Evolutionary conservation across 192 early-diverging fungal genomes (phyloP).

Genomic region (Piromyces sp.): DNA sequence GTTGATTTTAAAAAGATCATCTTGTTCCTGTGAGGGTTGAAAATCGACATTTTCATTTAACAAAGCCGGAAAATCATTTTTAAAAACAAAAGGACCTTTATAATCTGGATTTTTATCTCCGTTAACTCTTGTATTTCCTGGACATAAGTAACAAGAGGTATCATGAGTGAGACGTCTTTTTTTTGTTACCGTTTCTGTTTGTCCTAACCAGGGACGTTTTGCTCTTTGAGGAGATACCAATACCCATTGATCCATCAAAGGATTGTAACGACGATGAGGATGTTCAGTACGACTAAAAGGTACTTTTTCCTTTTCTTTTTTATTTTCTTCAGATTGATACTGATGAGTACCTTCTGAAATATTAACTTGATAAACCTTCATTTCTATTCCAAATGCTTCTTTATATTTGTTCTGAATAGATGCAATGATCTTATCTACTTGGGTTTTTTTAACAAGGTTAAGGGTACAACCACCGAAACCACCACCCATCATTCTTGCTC

Average conservation of each 20-base stretch:
- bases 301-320: too few species aligned
- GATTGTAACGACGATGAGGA: slow-evolving; percentile 77
- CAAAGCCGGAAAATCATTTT: slow-evolving; percentile 84
- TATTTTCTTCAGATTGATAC: too few species aligned
- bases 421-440: too few species aligned
- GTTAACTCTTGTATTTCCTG: slow-evolving; percentile 62
- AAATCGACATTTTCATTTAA: slow-evolving; percentile 31
- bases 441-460: too few species aligned
- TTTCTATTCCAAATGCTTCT: too few species aligned
- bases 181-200: slow-evolving; percentile 25
- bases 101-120: slow-evolving; percentile 64
- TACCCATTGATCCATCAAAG: slow-evolving; percentile 80
- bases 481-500: too few species aligned
- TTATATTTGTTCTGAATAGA: too few species aligned
- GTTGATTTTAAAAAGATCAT: slow-evolving; percentile 7
- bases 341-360: too few species aligned
- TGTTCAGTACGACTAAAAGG: slow-evolving; percentile 33
- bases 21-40: not conserved
- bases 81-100: slow-evolving; percentile 61
- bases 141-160: slow-evolving; percentile 29
- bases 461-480: too few species aligned
- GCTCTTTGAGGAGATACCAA: slow-evolving; percentile 93
- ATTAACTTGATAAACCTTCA: too few species aligned
- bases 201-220: slow-evolving; percentile 82
- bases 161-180: slow-evolving; percentile 44